These are phyloP conservation scores for Hymenoscyphus scutula DNA, from an alignment of 2,329 filamentous ascomycete genomes.

Conservation along the genomic window DNA sequence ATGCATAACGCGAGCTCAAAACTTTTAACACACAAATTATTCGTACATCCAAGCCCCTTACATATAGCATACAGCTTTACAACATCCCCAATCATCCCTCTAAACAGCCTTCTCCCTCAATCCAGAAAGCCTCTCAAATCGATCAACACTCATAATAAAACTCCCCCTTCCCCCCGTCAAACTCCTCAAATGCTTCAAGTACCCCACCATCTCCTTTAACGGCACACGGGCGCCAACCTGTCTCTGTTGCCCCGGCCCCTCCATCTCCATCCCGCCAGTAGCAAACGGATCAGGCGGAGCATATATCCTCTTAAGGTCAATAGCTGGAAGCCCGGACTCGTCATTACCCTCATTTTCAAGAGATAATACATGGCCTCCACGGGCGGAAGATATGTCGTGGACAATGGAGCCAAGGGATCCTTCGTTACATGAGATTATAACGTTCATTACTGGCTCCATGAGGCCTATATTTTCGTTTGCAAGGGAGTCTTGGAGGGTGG, in stretches of 20 bases:
- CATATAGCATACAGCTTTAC: not conserved
- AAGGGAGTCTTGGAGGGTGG: slow-evolving; percentile 63
- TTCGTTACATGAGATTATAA: slow-evolving; percentile 83
- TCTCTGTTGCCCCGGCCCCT: slow-evolving; percentile 48
- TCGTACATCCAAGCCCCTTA: not conserved
- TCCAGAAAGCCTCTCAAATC: slow-evolving; percentile 64
- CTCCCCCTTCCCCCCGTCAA: slow-evolving; percentile 82
- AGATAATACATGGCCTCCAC: slow-evolving; percentile 72
- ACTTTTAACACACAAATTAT: not conserved
- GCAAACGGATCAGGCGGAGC: slow-evolving; percentile 82
- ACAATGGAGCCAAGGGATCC: slow-evolving; percentile 76
- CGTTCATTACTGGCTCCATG: slow-evolving; percentile 92
- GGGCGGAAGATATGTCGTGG: slow-evolving; percentile 72
- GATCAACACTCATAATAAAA: slow-evolving; percentile 72
- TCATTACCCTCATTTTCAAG: slow-evolving; percentile 47
- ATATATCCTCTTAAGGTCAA: slow-evolving; percentile 77
- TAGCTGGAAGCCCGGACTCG: slow-evolving; percentile 36
- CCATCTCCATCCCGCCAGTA: slow-evolving; percentile 46
- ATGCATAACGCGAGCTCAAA: too few species aligned
- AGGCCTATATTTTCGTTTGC: slow-evolving; percentile 57
- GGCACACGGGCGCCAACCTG: slow-evolving; percentile 84
- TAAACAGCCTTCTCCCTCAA: slow-evolving; percentile 46
- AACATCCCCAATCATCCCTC: not conserved
- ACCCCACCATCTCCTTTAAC: slow-evolving; percentile 94
- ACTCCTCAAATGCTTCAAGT: slow-evolving; percentile 82